These are phyloP conservation scores for Metschnikowia proteae DNA, from an alignment of 805 yeast genomes.

Conservation along the genomic window DNA sequence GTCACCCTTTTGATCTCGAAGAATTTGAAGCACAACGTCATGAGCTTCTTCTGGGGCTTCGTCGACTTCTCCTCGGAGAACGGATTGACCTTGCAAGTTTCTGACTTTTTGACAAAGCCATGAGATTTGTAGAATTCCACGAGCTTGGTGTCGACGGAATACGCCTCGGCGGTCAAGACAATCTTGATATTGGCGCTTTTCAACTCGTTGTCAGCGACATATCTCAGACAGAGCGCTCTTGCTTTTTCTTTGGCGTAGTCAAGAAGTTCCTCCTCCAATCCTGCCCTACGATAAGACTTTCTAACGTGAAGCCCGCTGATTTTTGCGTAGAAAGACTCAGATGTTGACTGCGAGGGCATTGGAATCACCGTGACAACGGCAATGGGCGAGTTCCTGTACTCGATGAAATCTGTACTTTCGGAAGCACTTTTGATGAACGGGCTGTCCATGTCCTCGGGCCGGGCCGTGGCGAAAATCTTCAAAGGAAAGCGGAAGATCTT, in stretches of 20 bases:
- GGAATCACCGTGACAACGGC: slow-evolving; percentile 53
- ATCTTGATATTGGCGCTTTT: slow-evolving; percentile 29
- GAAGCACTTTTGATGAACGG: slow-evolving; percentile 32
- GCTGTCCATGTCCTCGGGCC: slow-evolving; percentile 19
- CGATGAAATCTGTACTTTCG: slow-evolving; percentile 50
- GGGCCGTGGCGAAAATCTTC: slow-evolving; percentile 38
- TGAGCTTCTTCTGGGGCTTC: slow-evolving; percentile 7
- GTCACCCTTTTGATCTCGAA: slow-evolving; percentile 27
- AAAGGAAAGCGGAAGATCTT: slow-evolving; percentile 51
- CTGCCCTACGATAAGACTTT: slow-evolving; percentile 62
- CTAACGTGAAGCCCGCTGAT: slow-evolving; percentile 62
- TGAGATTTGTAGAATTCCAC: slow-evolving; percentile 35
- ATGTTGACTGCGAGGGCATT: slow-evolving; percentile 35
- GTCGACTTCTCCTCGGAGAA: slow-evolving; percentile 18
- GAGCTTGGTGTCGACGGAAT: slow-evolving; percentile 47
- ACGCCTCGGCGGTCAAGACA: slow-evolving; percentile 44
- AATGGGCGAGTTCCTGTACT: slow-evolving; percentile 69
- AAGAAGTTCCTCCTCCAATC: slow-evolving; percentile 59
- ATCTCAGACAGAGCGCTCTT: slow-evolving; percentile 33
- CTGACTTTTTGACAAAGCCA: slow-evolving; percentile 41
- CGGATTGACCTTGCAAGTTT: slow-evolving; percentile 27
- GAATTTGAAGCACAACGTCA: slow-evolving; percentile 16
- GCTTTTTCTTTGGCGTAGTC: slow-evolving; percentile 57
- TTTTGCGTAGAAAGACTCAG: slow-evolving; percentile 43
- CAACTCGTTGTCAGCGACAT: slow-evolving; percentile 17